Conservation (phyloP, 805 yeast species). For the Blastobotrys chiropterorum region DNA sequence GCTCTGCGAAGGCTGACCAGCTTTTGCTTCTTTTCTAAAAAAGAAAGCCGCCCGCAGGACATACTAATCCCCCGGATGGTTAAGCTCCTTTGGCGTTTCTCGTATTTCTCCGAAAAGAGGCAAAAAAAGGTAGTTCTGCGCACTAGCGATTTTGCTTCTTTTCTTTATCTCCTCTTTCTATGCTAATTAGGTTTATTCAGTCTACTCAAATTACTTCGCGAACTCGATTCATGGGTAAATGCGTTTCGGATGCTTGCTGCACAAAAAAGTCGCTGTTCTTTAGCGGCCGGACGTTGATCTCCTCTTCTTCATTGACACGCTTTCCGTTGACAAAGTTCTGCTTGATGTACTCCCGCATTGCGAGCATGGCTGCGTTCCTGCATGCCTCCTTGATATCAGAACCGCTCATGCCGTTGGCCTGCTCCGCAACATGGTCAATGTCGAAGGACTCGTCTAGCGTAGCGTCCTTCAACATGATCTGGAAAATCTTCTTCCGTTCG, state of each 20-base stretch:
- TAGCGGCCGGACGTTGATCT: slow-evolving; percentile 54
- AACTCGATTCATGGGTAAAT: slow-evolving; percentile 13
- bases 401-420: slow-evolving; percentile 78
- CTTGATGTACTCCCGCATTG: slow-evolving; percentile 80
- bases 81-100: too few species aligned
- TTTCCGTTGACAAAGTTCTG: slow-evolving; percentile 43
- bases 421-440: slow-evolving; percentile 48
- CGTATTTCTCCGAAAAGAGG: too few species aligned
- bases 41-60: too few species aligned
- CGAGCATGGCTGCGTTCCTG: slow-evolving; percentile 85
- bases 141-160: too few species aligned
- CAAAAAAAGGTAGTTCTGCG: too few species aligned
- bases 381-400: slow-evolving; percentile 88
- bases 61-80: too few species aligned
- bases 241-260: slow-evolving; percentile 39
- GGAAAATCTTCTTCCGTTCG: slow-evolving; percentile 66
- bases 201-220: slow-evolving; percentile 8
- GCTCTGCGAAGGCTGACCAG: too few species aligned
- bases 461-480: slow-evolving; percentile 62
- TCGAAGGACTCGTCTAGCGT: slow-evolving; percentile 56
- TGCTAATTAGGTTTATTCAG: neutral
- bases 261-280: slow-evolving; percentile 56
- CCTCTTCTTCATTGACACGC: slow-evolving; percentile 29
- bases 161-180: too few species aligned
- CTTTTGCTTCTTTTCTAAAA: too few species aligned